Evolutionary conservation across 2,329 filamentous ascomycete species (phyloP), one percentile per base, ranked within the genome.

Genomic region (Aspergillus ochraceus): DNA sequence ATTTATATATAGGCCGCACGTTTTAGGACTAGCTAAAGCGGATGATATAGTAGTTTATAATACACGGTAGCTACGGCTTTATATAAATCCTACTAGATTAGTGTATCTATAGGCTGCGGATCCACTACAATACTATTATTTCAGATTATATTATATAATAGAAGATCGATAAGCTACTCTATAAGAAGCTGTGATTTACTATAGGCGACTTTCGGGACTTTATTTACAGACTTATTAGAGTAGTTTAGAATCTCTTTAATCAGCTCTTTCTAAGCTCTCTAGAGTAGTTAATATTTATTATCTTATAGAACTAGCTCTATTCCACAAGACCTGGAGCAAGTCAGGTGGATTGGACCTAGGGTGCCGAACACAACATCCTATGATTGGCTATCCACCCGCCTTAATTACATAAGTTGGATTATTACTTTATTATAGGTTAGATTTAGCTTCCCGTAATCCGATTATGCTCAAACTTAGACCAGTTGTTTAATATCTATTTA

Each of bases 151-250:
- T 17, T 58, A 49, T 49, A 36, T 49, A 46, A 12, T 32, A 51
- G 36, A 47, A 51, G 29, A 47, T 17, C 20, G 50, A 51, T 17
- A 36, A 52, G 46, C 32, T 6, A 58, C 22, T 36, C 20, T 62
- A 59, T 30, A 47, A 62, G 49, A 6, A 57, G 2, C 17, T 57
- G 4, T 5, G 22, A 6, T 62, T 62, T 19, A 62, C 39, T 1
- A 62, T 62, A 50, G 53, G 60, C 3, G 49, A 52, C 12, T 59
- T 62, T 20, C 32, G 32, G 2, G 55, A 49, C 20, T 53, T 57
- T 26, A 17, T 57, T 12, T 39, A 57, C 30, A 39, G 49, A 9
- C 22, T 57, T 17, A 24, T 49, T 4, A 24, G n/a, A 17, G 30
- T 52, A 4, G 51, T 45, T 6, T 49, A 20, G 14, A 42, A 47